A percentile compares a stretch with the other conserved stretches of the same genome.
Evolutionary conservation across 129 eudicot genomes (phyloP).

Genomic region (Flaveria linearis): DNA sequence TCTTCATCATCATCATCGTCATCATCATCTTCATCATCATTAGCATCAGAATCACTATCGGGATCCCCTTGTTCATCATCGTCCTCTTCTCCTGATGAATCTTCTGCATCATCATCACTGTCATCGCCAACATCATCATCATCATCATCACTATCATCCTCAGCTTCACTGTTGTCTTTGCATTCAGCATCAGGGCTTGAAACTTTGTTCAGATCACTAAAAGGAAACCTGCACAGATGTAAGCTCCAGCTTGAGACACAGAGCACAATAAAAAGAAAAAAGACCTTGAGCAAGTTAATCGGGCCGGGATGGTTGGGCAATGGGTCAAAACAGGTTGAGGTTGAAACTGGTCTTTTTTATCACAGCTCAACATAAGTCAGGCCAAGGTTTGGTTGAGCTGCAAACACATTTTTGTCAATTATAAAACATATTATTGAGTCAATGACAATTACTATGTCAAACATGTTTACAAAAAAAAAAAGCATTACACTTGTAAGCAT

Average conservation of each 20-base stretch:
- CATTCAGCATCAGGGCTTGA: constrained; percentile 38
- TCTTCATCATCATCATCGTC: constrained; percentile 10
- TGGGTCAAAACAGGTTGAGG: not conserved
- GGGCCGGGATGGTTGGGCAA: not conserved
- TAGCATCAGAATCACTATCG: constrained; percentile 28
- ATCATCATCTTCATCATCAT: not conserved
- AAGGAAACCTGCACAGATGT: constrained; percentile 50
- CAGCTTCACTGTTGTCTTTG: constrained; percentile 50
- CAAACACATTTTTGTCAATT: not conserved
- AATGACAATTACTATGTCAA: not conserved
- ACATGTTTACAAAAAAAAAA: not conserved
- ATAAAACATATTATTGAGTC: not conserved
- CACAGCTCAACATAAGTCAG: not conserved
- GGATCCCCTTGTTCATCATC: constrained; percentile 35
- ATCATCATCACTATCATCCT: constrained; percentile 43
- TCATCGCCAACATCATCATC: constrained; percentile 40
- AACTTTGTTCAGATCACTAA: constrained; percentile 36
- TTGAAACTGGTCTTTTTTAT: constrained; percentile 5
- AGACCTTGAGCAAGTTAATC: not conserved
- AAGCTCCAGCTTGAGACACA: constrained; percentile 5
- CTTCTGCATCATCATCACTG: constrained; percentile 43
- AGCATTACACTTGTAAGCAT: not conserved
- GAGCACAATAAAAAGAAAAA: not conserved
- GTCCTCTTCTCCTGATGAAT: constrained; percentile 44
- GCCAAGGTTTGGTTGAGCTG: not conserved